phyloP scores from a whole-genome alignment of 345 rosid species.

The Citrus glauca region DNA sequence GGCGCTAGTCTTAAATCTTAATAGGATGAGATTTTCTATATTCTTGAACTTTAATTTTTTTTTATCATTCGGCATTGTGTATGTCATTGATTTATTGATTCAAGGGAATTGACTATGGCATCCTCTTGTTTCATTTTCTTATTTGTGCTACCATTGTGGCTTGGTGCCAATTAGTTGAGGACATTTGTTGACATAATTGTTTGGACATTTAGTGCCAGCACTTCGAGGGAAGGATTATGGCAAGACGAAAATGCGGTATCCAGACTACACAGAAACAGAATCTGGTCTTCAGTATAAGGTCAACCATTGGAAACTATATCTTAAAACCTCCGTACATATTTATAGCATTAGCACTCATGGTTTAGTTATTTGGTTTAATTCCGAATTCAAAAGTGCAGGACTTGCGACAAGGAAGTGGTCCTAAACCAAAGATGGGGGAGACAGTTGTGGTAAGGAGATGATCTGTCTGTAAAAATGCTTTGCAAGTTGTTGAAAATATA shows the following conservation, averaged over 20 bases:
- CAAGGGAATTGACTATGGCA: not conserved
- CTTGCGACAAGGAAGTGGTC: slow-evolving; percentile 74
- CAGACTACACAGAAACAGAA: slow-evolving; percentile 75
- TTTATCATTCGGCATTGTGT: not conserved
- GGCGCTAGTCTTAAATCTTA: not conserved
- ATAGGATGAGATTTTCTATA: not conserved
- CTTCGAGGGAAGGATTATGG: slow-evolving; percentile 94
- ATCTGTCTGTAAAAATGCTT: not conserved
- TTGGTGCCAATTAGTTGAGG: not conserved
- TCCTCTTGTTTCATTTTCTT: not conserved
- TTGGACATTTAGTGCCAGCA: slow-evolving; percentile 74
- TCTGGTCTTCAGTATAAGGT: slow-evolving; percentile 99
- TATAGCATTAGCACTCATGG: not conserved
- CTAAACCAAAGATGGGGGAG: slow-evolving; percentile 73
- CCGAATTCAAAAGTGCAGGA: slow-evolving; percentile 48
- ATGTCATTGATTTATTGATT: not conserved
- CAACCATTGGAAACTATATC: slow-evolving; percentile 8
- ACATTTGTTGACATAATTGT: not conserved
- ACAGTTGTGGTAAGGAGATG: slow-evolving; percentile 67
- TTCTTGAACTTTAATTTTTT: not conserved
- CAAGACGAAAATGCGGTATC: slow-evolving; percentile 80
- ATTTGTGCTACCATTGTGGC: not conserved
- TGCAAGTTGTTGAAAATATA: not conserved
- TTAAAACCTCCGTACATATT: not conserved
- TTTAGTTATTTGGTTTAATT: slow-evolving; percentile 21